Evolutionary conservation across 1,284 basidiomycete genomes (phyloP).

Genomic region (Papiliotrema laurentii): DNA sequence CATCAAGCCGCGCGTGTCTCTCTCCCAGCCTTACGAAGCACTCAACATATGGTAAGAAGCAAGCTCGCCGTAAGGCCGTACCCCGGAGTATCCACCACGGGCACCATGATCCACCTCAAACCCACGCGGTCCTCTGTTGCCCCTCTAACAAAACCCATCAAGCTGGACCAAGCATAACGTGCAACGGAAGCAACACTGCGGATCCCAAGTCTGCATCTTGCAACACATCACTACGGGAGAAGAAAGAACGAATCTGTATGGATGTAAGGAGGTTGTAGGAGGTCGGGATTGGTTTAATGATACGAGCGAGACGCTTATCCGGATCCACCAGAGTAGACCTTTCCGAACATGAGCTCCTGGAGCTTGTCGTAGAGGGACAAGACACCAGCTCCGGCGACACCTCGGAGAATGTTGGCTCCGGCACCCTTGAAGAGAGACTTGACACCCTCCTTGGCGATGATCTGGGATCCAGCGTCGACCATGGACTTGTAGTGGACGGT

Average conservation of each 20-base stretch:
- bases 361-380: conserved; percentile 66
- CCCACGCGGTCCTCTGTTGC: too few species aligned
- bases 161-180: too few species aligned
- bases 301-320: conserved; percentile 28
- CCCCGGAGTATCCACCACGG: too few species aligned
- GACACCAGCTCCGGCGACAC: conserved; percentile 68
- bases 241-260: conserved; percentile 4
- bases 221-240: too few species aligned
- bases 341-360: conserved; percentile 72
- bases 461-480: conserved; percentile 61
- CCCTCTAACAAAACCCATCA: too few species aligned
- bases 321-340: conserved; percentile 74
- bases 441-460: conserved; percentile 58
- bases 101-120: too few species aligned
- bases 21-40: too few species aligned
- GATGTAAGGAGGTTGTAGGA: not conserved
- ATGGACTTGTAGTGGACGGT: conserved; percentile 54
- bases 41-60: too few species aligned
- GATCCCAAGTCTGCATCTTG: conserved; percentile 9
- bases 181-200: not conserved
- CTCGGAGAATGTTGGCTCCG: conserved; percentile 59
- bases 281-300: not conserved
- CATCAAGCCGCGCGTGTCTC: too few species aligned
- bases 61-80: too few species aligned
- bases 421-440: conserved; percentile 59